phyloP scores from a whole-genome alignment of 768 basidiomycete genomes.

The Lyophyllum shimeji region DNA sequence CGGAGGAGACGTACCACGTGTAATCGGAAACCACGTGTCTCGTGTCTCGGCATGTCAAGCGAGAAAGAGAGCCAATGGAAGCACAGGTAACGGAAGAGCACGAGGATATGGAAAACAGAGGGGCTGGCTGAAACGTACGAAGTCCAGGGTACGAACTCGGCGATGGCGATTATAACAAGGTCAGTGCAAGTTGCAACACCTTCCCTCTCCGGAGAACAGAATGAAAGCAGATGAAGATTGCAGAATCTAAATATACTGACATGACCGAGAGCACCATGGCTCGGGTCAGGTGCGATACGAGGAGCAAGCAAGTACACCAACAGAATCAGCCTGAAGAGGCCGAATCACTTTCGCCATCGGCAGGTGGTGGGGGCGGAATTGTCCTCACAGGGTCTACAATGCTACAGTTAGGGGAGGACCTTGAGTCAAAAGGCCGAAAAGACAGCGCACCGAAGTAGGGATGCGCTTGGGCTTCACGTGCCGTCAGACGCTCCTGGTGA shows the following conservation, averaged over 20 bases:
- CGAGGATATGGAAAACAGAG: not conserved
- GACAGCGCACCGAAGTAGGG: conserved; percentile 79
- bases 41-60: conserved; percentile 1
- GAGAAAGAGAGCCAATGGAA: not conserved
- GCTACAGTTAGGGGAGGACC: conserved; percentile 15
- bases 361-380: conserved; percentile 38
- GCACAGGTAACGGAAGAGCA: not conserved
- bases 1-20: conserved; percentile 14
- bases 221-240: conserved; percentile 8
- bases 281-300: conserved; percentile 15
- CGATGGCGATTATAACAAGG: not conserved
- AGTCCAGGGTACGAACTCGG: not conserved
- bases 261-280: conserved; percentile 11
- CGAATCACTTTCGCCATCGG: conserved; percentile 67
- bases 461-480: conserved; percentile 88
- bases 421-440: conserved; percentile 11
- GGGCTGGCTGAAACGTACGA: not conserved
- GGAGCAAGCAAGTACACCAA: conserved; percentile 12
- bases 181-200: not conserved
- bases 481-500: conserved; percentile 95
- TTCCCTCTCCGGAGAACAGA: not conserved
- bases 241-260: conserved; percentile 14
- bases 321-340: conserved; percentile 43
- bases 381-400: conserved; percentile 65
- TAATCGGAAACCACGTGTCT: conserved; percentile 7